phyloP scores from a whole-genome alignment of 768 basidiomycete genomes.

The Leucogyrophana mollusca region DNA sequence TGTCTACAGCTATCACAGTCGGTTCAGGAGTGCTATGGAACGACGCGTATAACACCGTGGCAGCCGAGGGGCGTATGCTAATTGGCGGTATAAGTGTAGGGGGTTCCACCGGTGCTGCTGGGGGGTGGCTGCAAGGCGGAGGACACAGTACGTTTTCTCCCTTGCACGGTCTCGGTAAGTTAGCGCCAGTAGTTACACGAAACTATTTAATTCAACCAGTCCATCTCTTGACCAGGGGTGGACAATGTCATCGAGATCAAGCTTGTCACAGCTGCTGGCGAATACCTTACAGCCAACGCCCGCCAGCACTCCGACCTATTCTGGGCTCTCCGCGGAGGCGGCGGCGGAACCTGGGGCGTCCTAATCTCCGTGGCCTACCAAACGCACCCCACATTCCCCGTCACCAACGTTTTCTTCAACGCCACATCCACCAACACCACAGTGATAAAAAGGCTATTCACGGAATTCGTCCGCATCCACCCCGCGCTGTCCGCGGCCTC shows the following conservation, averaged over 20 bases:
- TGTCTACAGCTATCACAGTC: slow-evolving; percentile 17
- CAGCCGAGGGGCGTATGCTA: slow-evolving; percentile 32
- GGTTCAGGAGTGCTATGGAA: slow-evolving; percentile 45
- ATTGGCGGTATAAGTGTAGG: slow-evolving; percentile 39
- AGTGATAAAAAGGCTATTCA: slow-evolving; percentile 24
- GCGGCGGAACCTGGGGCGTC: slow-evolving; percentile 50
- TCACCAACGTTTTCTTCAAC: slow-evolving; percentile 24
- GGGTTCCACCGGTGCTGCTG: slow-evolving; percentile 45
- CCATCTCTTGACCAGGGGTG: slow-evolving; percentile 30
- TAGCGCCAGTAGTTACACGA: not conserved
- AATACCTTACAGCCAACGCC: slow-evolving; percentile 38
- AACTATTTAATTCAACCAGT: no score
- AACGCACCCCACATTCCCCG: slow-evolving; percentile 34
- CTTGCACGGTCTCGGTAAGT: slow-evolving; percentile 41
- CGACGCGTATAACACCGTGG: slow-evolving; percentile 38
- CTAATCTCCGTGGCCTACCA: slow-evolving; percentile 42
- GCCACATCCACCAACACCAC: slow-evolving; percentile 27
- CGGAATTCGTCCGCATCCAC: slow-evolving; percentile 32
- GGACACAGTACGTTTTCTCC: slow-evolving; percentile 45
- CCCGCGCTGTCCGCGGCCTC: slow-evolving; percentile 34
- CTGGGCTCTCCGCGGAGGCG: no score
- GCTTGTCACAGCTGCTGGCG: slow-evolving; percentile 41
- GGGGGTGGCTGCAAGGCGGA: slow-evolving; percentile 50
- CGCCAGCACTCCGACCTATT: slow-evolving; percentile 46
- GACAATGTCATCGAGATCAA: slow-evolving; percentile 47